Evolutionary conservation across 257 asterid species (phyloP).

Genomic region (Leptodermis oblonga): DNA sequence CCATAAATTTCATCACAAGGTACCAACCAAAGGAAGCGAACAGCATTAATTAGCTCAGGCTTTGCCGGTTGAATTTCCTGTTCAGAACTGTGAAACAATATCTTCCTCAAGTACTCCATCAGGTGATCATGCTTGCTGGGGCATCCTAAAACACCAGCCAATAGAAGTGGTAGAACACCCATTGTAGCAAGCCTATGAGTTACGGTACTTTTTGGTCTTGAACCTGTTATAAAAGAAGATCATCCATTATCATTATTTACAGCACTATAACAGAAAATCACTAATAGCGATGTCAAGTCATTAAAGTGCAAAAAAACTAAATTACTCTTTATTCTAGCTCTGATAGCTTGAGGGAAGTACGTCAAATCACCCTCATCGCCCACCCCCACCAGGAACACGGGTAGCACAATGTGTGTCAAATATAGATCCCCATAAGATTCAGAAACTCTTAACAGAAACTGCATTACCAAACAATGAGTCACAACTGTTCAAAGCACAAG

Average conservation of each 20-base stretch:
- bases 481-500: constrained; percentile 10
- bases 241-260: constrained; percentile 8
- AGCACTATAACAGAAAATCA: background rate
- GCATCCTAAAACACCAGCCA: constrained; percentile 94
- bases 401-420: constrained; percentile 77
- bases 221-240: constrained; percentile 39
- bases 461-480: constrained; percentile 27
- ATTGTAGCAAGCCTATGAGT: constrained; percentile 69
- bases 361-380: constrained; percentile 71
- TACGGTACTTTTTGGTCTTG: constrained; percentile 66
- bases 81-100: constrained; percentile 57
- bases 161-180: constrained; percentile 85
- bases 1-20: constrained; percentile 12
- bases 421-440: constrained; percentile 69
- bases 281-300: background rate
- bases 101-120: constrained; percentile 62
- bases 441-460: constrained; percentile 76
- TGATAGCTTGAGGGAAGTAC: constrained; percentile 52
- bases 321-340: constrained; percentile 59
- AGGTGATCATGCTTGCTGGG: constrained; percentile 64
- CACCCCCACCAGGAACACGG: constrained; percentile 76
- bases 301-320: constrained; percentile 1
- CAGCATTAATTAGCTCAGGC: constrained; percentile 66
- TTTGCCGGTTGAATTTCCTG: constrained; percentile 57
- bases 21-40: constrained; percentile 87